phyloP scores from a whole-genome alignment of 768 basidiomycete species.

The Strobilomyces dryophilus region DNA sequence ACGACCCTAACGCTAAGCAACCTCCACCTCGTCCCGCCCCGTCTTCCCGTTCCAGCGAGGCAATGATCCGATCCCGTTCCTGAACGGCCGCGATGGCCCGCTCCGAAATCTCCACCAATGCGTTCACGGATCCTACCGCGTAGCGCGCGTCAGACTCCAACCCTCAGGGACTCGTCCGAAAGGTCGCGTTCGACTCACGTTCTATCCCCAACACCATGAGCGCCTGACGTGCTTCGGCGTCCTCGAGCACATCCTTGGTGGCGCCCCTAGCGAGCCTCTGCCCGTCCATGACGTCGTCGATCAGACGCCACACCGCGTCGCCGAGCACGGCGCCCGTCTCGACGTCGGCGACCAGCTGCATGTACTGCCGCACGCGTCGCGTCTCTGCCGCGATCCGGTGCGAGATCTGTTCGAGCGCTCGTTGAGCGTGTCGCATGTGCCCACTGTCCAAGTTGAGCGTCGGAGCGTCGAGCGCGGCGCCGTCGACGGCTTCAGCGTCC shows the following conservation, averaged over 20 bases:
- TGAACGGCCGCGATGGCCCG: not conserved
- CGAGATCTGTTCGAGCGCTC: slow-evolving; percentile 38
- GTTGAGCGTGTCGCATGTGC: slow-evolving; percentile 19
- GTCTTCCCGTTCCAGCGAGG: no score
- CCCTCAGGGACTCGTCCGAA: no score
- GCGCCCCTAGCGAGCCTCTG: slow-evolving; percentile 30
- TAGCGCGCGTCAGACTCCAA: no score
- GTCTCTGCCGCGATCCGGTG: slow-evolving; percentile 37
- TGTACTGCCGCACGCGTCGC: no score
- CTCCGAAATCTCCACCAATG: not conserved
- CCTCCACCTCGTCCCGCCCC: no score
- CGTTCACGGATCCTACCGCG: no score
- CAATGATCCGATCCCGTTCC: no score
- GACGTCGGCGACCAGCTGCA: slow-evolving; percentile 31
- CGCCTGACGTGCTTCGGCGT: slow-evolving; percentile 35
- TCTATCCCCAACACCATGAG: slow-evolving; percentile 44
- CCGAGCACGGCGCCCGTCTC: slow-evolving; percentile 7
- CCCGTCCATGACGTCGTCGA: slow-evolving; percentile 38
- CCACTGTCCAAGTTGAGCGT: no score
- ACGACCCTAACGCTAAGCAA: no score
- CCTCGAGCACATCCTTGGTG: slow-evolving; percentile 41
- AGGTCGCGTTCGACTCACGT: no score
- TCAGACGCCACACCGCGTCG: slow-evolving; percentile 29
- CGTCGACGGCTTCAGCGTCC: no score
- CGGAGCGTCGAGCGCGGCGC: no score